These are phyloP conservation scores for Trichocomaceae sp. DNA, from an alignment of 2,329 filamentous ascomycete genomes.

Conservation along the genomic window DNA sequence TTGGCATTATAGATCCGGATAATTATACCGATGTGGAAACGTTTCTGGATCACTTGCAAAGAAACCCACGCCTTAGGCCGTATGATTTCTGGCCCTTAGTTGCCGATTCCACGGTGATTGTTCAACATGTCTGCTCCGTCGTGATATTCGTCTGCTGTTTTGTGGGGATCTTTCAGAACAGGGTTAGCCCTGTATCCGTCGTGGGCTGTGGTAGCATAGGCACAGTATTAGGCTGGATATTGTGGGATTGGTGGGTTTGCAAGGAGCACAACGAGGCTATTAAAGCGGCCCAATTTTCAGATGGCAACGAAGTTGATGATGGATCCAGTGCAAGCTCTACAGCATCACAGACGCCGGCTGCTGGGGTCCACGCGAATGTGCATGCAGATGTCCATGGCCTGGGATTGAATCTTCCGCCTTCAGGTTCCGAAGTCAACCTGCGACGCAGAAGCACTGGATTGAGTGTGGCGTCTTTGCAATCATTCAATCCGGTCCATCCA, in stretches of 20 bases:
- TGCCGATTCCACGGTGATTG: constrained; percentile 89
- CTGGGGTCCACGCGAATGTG: constrained; percentile 22
- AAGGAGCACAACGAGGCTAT: constrained; percentile 53
- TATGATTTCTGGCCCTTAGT: constrained; percentile 99
- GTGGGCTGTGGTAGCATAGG: constrained; percentile 76
- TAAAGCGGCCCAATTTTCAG: constrained; percentile 21
- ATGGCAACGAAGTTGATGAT: constrained; percentile 32
- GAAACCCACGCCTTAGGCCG: constrained; percentile 84
- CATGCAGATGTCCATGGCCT: constrained; percentile 36
- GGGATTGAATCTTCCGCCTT: constrained; percentile 36
- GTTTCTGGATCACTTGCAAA: constrained; percentile 90
- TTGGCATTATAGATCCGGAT: constrained; percentile 64
- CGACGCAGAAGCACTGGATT: constrained; percentile 24
- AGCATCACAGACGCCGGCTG: constrained; percentile 23
- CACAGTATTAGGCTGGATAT: constrained; percentile 78
- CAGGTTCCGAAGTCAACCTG: constrained; percentile 28
- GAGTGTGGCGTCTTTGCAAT: constrained; percentile 48
- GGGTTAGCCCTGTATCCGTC: constrained; percentile 82
- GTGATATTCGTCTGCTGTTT: constrained; percentile 94
- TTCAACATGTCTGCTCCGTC: constrained; percentile 93
- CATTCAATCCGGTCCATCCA: constrained; percentile 26
- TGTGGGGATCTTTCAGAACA: constrained; percentile 76
- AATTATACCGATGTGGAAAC: constrained; percentile 98
- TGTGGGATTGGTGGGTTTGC: constrained; percentile 88
- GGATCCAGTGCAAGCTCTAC: constrained; percentile 37